These are phyloP conservation scores for Verticillium alfalfae DNA, from an alignment of 2,329 filamentous ascomycete genomes.

Conservation along the genomic window DNA sequence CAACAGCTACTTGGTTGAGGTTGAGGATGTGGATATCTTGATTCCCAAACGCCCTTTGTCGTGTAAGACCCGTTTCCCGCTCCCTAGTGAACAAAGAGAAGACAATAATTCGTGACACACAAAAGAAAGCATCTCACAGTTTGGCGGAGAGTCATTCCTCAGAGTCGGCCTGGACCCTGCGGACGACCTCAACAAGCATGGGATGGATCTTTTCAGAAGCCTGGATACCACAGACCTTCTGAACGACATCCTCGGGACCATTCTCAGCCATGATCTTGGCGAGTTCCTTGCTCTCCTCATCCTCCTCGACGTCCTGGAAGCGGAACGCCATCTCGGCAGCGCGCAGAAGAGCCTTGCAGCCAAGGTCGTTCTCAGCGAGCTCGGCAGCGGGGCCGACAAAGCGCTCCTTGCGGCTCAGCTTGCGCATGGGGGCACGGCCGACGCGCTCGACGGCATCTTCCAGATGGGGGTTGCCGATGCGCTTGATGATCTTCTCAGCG, in stretches of 20 bases:
- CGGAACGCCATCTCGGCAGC: constrained; percentile 88
- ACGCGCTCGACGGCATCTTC: constrained; percentile 94
- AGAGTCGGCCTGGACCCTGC: constrained; percentile 71
- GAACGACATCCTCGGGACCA: constrained; percentile 67
- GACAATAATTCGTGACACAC: not conserved
- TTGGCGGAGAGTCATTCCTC: constrained; percentile 32
- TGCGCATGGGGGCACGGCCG: constrained; percentile 87
- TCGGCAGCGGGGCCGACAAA: constrained; percentile 90
- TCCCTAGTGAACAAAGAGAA: not conserved
- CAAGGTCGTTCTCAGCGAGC: constrained; percentile 74
- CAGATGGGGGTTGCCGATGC: constrained; percentile 89
- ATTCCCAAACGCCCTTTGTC: not conserved
- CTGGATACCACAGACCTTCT: constrained; percentile 77
- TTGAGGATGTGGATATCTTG: not conserved
- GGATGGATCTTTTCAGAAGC: constrained; percentile 70
- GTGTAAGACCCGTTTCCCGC: not conserved
- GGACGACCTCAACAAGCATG: constrained; percentile 70
- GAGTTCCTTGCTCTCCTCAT: constrained; percentile 83
- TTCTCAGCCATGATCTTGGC: constrained; percentile 78
- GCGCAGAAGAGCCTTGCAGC: constrained; percentile 68
- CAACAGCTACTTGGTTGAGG: not conserved
- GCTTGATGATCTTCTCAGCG: constrained; percentile 83
- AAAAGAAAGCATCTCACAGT: constrained; percentile 4
- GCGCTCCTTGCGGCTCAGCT: constrained; percentile 90
- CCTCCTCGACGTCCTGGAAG: constrained; percentile 90